Evolutionary conservation across 1,284 basidiomycete species (phyloP).

Genomic region (Ganoderma boninense): DNA sequence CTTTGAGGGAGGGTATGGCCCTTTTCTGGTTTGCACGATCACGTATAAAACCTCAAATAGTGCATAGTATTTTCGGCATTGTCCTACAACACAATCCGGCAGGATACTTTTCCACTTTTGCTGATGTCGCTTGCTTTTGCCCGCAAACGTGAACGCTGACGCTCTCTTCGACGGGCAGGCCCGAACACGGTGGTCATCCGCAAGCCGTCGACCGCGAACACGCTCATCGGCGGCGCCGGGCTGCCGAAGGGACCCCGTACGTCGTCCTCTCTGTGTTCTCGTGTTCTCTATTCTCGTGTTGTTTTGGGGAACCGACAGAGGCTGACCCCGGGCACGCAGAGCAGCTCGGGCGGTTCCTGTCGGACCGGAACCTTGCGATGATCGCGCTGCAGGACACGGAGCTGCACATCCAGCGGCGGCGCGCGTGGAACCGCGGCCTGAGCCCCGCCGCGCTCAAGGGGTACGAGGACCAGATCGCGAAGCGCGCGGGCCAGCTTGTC

Average conservation of each 20-base stretch:
- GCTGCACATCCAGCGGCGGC: conserved; percentile 46
- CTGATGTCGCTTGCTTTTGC: no score
- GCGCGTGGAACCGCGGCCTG: conserved; percentile 52
- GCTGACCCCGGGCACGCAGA: background rate
- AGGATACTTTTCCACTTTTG: no score
- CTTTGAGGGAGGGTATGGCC: no score
- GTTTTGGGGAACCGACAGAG: background rate
- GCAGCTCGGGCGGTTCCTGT: background rate
- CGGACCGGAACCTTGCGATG: background rate
- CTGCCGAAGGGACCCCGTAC: background rate
- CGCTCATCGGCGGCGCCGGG: background rate
- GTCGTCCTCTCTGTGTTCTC: no score
- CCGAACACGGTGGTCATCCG: background rate
- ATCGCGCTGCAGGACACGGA: conserved; percentile 1
- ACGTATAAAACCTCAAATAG: no score
- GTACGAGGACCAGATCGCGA: conserved; percentile 46
- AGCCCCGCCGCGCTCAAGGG: conserved; percentile 48
- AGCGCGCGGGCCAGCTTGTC: conserved; percentile 44
- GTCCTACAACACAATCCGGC: no score
- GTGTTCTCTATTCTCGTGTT: no score
- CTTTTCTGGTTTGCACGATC: no score
- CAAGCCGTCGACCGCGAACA: background rate
- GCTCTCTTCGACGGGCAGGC: background rate
- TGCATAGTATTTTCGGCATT: no score
- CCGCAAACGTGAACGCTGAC: no score